Base-by-base conservation (phyloP, 2,329 filamentous ascomycete genomes). In the Fusarium foetens region DNA sequence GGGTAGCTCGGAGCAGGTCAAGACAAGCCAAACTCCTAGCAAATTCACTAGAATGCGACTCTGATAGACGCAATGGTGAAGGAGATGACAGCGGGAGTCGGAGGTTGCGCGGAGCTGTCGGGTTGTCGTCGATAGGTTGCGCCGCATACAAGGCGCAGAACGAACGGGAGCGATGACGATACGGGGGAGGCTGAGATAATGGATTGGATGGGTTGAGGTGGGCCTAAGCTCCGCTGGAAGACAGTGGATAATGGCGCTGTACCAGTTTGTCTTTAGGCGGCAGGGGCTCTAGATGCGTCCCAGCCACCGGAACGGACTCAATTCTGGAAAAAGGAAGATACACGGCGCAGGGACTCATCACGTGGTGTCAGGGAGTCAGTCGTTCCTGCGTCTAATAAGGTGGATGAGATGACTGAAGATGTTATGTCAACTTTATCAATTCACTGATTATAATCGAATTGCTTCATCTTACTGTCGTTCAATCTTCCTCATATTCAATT, bases 161-260 rank as follows among this genome's bases (percentile, higher is more conserved):
- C 62, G 72, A 66, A 66, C 52, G 52, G 33, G 33, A 67, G 68
- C 75, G 73, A 76, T 76, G 77, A 78, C 74, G 76, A 77, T 77
- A 73, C 73, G 72, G 75, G 74, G 72, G 74, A 76, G 76, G 76
- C 75, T 78, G 76, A 78, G 76, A 75, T 75, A 71, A 77, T 74
- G 67, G 68, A 68, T 75, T 74, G 66, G 71, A 77, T 74, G 65
- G 68, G 72, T 75, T 74, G 66, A 68, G 65, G 73, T 74, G 70
- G 63, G 57, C 60, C 68, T 63, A 61, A 74, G 66, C 62, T 70
- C 66, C 62, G 54, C 58, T 62, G 33, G 53, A 52, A 36, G 64
- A 67, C 75, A 76, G 66, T 53, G 59, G 67, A 71, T 55, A 62
- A 74, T 64, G 64, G 64, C 66, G 61, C 68, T 73, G 74, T 75